Conservation (phyloP, 352 stramenopile genomes). For the Pythium myriotylum region DNA sequence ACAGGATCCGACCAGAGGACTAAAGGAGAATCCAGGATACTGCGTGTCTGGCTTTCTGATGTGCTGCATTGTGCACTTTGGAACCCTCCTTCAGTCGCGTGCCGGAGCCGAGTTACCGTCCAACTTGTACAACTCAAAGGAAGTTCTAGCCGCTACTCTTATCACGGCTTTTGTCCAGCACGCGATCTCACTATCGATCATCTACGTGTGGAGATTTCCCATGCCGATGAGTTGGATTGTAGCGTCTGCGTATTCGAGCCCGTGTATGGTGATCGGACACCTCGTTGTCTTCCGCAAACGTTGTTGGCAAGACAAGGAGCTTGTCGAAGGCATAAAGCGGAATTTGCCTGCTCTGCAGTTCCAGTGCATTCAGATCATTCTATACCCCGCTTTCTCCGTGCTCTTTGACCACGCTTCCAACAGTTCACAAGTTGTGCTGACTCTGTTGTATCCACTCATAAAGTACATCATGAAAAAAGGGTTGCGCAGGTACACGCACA, state of each 20-base stretch:
- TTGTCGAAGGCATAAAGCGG: neutral
- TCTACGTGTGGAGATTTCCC: constrained; percentile 12
- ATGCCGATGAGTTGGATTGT: constrained; percentile 14
- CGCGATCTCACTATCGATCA: neutral
- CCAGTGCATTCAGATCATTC: constrained; percentile 16
- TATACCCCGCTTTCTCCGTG: constrained; percentile 30
- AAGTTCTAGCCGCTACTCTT: constrained; percentile 10
- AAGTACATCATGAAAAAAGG: constrained; percentile 24
- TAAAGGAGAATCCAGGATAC: neutral
- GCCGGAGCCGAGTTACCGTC: neutral
- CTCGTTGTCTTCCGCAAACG: constrained; percentile 9
- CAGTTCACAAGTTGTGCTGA: constrained; percentile 17
- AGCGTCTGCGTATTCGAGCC: neutral
- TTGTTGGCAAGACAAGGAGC: constrained; percentile 4
- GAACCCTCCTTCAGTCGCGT: neutral
- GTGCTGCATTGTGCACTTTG: neutral
- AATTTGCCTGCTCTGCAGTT: constrained; percentile 10
- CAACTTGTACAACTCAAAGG: constrained; percentile 9
- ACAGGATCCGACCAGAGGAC: neutral
- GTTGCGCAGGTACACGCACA: neutral
- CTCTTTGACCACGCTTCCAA: constrained; percentile 21
- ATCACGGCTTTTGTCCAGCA: neutral
- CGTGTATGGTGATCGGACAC: constrained; percentile 5
- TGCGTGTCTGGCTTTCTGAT: too few species aligned
- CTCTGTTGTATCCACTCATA: constrained; percentile 22